Conservation (phyloP, 257 asterid genomes). For the Solanum medicagineum region DNA sequence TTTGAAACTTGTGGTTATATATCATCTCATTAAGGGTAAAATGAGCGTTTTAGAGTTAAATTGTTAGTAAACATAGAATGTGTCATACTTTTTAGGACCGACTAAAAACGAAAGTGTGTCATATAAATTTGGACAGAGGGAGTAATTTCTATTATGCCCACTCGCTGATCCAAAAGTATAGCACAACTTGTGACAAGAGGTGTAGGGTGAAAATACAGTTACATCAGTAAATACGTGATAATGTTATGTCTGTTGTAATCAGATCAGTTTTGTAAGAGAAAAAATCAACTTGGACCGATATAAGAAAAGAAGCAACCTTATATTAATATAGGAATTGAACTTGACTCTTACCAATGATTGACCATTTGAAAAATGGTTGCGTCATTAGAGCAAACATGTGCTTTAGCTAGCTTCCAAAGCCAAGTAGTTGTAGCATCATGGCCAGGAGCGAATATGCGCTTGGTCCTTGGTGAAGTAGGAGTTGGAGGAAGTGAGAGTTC, state of each 20-base stretch:
- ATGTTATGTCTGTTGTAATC: neutral
- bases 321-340: too few species aligned
- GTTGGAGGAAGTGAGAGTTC: slow-evolving; percentile 78
- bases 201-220: too few species aligned
- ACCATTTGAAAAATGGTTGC: slow-evolving; percentile 79
- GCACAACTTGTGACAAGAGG: too few species aligned
- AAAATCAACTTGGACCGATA: neutral
- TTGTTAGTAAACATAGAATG: too few species aligned
- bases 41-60: too few species aligned
- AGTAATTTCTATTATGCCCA: too few species aligned
- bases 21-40: neutral
- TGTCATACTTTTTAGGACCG: too few species aligned
- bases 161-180: too few species aligned
- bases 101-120: neutral
- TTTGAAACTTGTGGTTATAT: too few species aligned
- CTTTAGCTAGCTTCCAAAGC: slow-evolving; percentile 82
- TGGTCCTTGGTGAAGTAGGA: slow-evolving; percentile 38
- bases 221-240: too few species aligned
- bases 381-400: slow-evolving; percentile 76
- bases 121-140: neutral
- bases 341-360: slow-evolving; percentile 58
- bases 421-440: slow-evolving; percentile 54
- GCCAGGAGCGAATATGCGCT: slow-evolving; percentile 46
- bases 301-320: neutral
- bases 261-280: neutral